A percentile compares a stretch with the other conserved stretches of the same genome.
Evolutionary conservation across 1,284 basidiomycete genomes (phyloP).

Genomic region (Leccinum subrobustum): DNA sequence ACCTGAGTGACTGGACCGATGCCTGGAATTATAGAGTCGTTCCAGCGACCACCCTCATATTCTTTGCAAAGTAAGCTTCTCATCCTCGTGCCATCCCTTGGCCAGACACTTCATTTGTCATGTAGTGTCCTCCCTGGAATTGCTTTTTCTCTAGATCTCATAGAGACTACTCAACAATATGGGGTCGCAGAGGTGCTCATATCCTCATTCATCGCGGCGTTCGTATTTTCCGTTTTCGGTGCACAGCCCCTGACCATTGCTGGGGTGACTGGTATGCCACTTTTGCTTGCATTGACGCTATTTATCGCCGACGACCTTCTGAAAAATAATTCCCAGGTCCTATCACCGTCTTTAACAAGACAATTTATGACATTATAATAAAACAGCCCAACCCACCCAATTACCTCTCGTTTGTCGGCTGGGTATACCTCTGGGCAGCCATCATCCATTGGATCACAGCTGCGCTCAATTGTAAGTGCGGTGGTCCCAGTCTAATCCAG

Average conservation of each 20-base stretch:
- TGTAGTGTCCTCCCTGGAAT: conserved; percentile 82
- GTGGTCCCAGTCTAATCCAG: not conserved
- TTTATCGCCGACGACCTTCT: not conserved
- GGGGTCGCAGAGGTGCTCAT: conserved; percentile 86
- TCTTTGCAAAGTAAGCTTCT: conserved; percentile 71
- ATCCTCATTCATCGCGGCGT: conserved; percentile 85
- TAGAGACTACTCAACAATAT: conserved; percentile 88
- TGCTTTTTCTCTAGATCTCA: conserved; percentile 91
- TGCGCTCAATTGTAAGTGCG: conserved; percentile 69
- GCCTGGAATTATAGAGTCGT: conserved; percentile 87
- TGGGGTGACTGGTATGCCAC: conserved; percentile 78
- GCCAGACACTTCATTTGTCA: conserved; percentile 2
- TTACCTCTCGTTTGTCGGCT: conserved; percentile 87
- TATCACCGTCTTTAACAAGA: conserved; percentile 91
- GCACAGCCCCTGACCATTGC: conserved; percentile 93
- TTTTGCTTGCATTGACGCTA: not conserved
- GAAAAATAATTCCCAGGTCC: conserved; percentile 51
- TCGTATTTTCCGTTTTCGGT: conserved; percentile 88
- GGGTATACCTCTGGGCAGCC: conserved; percentile 93
- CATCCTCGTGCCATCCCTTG: not conserved
- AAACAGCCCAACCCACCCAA: conserved; percentile 57
- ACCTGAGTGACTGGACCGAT: conserved; percentile 83
- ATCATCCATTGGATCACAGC: conserved; percentile 91
- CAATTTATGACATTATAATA: conserved; percentile 78
- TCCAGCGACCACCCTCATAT: conserved; percentile 73